Conservation (phyloP, 2,329 filamentous ascomycete species). For the Neocatenulostroma microsporum region DNA sequence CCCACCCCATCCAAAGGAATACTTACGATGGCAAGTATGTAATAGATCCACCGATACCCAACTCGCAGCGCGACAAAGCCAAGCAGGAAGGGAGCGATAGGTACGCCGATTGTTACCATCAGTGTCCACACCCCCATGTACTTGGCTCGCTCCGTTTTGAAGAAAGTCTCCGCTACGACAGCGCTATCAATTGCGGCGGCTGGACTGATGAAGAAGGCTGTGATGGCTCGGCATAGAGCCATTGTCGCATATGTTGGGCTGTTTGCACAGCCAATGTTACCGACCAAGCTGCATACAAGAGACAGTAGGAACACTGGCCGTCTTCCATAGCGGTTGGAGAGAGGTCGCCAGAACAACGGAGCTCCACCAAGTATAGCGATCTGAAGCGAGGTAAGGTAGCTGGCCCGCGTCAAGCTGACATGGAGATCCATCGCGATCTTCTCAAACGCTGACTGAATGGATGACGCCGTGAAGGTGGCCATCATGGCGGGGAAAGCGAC, state of each 20-base stretch:
- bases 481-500: slow-evolving; percentile 45
- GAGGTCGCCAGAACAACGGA: slow-evolving; percentile 48
- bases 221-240: slow-evolving; percentile 44
- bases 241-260: slow-evolving; percentile 42
- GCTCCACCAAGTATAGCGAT: slow-evolving; percentile 46
- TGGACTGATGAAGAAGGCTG: slow-evolving; percentile 49
- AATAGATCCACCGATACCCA: slow-evolving; percentile 53
- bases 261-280: slow-evolving; percentile 48
- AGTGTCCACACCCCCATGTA: slow-evolving; percentile 52
- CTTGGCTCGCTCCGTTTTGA: slow-evolving; percentile 44
- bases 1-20: too few relatives aligned
- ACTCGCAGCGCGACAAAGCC: slow-evolving; percentile 43
- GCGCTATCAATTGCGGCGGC: slow-evolving; percentile 47
- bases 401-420: slow-evolving; percentile 41
- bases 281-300: slow-evolving; percentile 39
- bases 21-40: slow-evolving; percentile 48
- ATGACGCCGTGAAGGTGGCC: slow-evolving; percentile 46
- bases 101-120: slow-evolving; percentile 43
- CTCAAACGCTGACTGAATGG: slow-evolving; percentile 48
- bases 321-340: slow-evolving; percentile 46
- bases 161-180: slow-evolving; percentile 49
- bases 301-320: slow-evolving; percentile 45
- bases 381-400: slow-evolving; percentile 47
- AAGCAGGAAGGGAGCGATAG: slow-evolving; percentile 32
- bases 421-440: slow-evolving; percentile 44